Percentiles rank a stretch among this genome's conserved stretches.
These are phyloP conservation scores for Acmispon strigosus DNA, from an alignment of 306 rosid species.

Conservation along the genomic window DNA sequence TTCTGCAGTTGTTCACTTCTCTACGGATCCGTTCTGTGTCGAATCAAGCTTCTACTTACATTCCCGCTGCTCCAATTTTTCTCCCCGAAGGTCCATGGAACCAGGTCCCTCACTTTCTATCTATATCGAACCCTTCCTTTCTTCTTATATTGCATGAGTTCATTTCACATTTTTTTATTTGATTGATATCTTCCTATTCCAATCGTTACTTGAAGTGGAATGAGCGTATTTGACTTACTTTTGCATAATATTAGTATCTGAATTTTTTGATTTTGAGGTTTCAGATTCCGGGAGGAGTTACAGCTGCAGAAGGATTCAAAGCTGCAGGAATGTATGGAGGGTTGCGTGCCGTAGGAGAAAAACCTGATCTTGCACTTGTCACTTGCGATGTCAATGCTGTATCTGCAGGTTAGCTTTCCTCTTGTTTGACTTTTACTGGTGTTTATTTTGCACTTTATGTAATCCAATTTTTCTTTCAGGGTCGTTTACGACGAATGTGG, in stretches of 20 bases:
- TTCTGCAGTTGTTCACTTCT: constrained; percentile 13
- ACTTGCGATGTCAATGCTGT: constrained; percentile 88
- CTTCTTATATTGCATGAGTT: neutral
- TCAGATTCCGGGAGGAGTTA: constrained; percentile 88
- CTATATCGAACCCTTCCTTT: neutral
- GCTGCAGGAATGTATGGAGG: constrained; percentile 89
- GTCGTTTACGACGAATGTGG: constrained; percentile 82
- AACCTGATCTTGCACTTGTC: constrained; percentile 93
- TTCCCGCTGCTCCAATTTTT: constrained; percentile 79
- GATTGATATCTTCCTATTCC: neutral
- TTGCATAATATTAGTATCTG: neutral
- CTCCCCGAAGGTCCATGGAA: constrained; percentile 95
- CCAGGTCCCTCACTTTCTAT: constrained; percentile 40
- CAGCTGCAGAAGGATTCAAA: constrained; percentile 86
- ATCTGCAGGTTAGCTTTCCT: constrained; percentile 61
- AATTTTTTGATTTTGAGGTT: constrained; percentile 5
- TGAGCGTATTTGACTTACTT: neutral
- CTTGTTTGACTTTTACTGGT: neutral
- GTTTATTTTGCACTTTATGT: neutral
- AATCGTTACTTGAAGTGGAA: neutral
- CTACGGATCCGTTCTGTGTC: constrained; percentile 30
- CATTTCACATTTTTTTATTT: neutral
- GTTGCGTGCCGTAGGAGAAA: constrained; percentile 65
- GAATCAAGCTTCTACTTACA: constrained; percentile 28
- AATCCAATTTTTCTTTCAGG: constrained; percentile 43